Conservation (phyloP, 2,329 filamentous ascomycete species). For the Kalmusia sp. region DNA sequence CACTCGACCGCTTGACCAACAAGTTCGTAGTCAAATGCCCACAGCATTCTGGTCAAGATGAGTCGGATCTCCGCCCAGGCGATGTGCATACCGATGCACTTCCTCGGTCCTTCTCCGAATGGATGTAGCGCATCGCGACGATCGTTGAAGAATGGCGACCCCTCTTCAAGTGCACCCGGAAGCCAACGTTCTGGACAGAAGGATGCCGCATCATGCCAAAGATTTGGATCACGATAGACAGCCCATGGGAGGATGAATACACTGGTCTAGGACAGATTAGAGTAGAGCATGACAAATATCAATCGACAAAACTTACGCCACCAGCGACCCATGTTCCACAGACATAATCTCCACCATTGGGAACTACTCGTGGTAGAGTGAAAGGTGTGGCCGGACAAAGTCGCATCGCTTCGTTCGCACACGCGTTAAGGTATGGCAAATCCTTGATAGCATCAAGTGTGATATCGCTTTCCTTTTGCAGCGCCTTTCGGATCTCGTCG, state of each 20-base stretch:
- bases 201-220: conserved; percentile 3
- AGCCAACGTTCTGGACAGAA: conserved; percentile 17
- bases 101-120: conserved; percentile 49
- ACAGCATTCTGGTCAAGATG: conserved; percentile 11
- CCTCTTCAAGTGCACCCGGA: neutral
- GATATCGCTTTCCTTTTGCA: conserved; percentile 9
- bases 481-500: conserved; percentile 7
- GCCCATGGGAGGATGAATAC: conserved; percentile 13
- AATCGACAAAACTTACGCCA: conserved; percentile 9
- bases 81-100: conserved; percentile 25
- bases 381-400: conserved; percentile 10
- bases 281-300: neutral
- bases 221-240: conserved; percentile 6
- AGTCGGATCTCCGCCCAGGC: conserved; percentile 15
- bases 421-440: conserved; percentile 15
- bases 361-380: conserved; percentile 11
- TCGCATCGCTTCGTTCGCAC: conserved; percentile 13
- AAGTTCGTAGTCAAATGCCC: conserved; percentile 9
- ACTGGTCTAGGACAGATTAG: neutral
- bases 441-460: conserved; percentile 6
- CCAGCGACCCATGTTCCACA: conserved; percentile 14
- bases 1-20: conserved; percentile 7
- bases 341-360: conserved; percentile 9
- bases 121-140: conserved; percentile 27
- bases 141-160: conserved; percentile 9